These are phyloP conservation scores for Cercospora brassicicola DNA, from an alignment of 2,329 filamentous ascomycete genomes.

Conservation along the genomic window DNA sequence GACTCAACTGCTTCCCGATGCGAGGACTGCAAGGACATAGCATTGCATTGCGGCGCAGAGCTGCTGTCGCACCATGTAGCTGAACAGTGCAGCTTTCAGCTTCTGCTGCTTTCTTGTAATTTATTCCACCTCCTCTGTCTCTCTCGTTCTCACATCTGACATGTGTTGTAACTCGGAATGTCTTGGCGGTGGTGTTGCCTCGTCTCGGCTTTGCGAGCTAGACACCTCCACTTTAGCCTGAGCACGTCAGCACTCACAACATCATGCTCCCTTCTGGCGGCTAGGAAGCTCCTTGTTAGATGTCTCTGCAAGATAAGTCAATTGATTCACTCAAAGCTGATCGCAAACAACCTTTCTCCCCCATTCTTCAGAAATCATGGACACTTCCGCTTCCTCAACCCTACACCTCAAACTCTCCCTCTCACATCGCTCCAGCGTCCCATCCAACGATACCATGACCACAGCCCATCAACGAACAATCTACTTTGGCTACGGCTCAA, in stretches of 20 bases:
- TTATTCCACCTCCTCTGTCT: background rate
- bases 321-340: background rate
- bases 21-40: conserved; percentile 2
- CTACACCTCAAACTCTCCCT: conserved; percentile 3
- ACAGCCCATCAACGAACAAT: conserved; percentile 24
- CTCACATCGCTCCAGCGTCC: background rate
- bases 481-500: conserved; percentile 68
- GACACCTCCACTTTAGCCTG: background rate
- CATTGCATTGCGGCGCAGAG: conserved; percentile 8
- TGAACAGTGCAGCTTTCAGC: background rate
- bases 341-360: background rate
- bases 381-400: background rate
- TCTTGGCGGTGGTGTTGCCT: background rate
- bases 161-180: background rate
- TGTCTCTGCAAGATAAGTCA: background rate
- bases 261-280: background rate
- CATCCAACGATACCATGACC: background rate
- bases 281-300: background rate
- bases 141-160: background rate
- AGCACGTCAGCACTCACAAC: conserved; percentile 5
- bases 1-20: conserved; percentile 5
- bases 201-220: background rate
- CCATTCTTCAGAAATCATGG: background rate
- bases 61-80: conserved; percentile 1
- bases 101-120: conserved; percentile 2